Percentiles rank a stretch among this genome's conserved stretches.
Conservation (phyloP, 2,329 filamentous ascomycete genomes). For the Aspergillus sp. region DNA sequence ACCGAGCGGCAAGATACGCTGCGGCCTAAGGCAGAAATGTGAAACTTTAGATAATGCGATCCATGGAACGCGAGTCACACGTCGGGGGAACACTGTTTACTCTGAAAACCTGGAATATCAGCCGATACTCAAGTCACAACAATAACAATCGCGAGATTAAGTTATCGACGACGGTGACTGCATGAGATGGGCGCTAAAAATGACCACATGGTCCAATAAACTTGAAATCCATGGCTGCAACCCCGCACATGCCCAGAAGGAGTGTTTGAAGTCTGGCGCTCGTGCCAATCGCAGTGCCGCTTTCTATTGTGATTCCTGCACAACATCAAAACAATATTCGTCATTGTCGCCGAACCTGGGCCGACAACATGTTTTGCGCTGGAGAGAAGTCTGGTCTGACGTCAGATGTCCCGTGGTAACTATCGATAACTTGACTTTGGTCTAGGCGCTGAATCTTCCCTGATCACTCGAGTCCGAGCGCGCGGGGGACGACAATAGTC, state of each 20-base stretch:
- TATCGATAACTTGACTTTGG: neutral
- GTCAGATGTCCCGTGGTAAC: slow-evolving; percentile 1
- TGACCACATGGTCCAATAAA: slow-evolving; percentile 17
- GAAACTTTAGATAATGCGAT: neutral
- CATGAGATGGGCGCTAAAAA: slow-evolving; percentile 15
- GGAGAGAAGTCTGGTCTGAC: slow-evolving; percentile 1
- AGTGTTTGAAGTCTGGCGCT: slow-evolving; percentile 6
- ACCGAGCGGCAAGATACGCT: neutral
- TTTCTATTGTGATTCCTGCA: slow-evolving; percentile 3
- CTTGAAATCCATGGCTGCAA: neutral
- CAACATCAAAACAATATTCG: neutral
- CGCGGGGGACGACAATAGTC: slow-evolving; percentile 11
- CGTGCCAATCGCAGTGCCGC: slow-evolving; percentile 1
- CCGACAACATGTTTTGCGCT: slow-evolving; percentile 1
- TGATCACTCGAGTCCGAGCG: slow-evolving; percentile 11
- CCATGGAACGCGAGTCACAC: neutral
- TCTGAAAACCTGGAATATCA: neutral
- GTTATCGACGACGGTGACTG: slow-evolving; percentile 16
- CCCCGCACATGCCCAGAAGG: slow-evolving; percentile 16
- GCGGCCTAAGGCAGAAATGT: neutral
- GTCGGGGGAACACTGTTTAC: neutral
- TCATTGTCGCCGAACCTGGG: neutral
- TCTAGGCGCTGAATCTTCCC: neutral
- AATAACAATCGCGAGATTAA: slow-evolving; percentile 15
- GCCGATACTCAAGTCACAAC: neutral